A percentile compares a stretch with the other conserved stretches of the same genome.
Evolutionary conservation across 2,329 filamentous ascomycete genomes (phyloP).

Genomic region (Colletotrichum nymphaeae): DNA sequence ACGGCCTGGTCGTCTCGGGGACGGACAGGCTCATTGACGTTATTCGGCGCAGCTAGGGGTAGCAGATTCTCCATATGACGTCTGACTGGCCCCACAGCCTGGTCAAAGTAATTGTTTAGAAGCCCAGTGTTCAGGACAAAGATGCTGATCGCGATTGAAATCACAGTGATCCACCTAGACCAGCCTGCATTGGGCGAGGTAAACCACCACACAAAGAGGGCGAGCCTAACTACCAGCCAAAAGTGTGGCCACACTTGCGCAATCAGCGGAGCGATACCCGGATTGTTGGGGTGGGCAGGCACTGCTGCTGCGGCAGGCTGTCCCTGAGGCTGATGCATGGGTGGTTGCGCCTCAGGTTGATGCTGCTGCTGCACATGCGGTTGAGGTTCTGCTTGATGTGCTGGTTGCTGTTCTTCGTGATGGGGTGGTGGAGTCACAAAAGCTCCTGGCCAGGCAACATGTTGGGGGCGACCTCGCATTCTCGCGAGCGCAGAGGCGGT

Average conservation of each 20-base stretch:
- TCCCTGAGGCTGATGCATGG: conserved; percentile 42
- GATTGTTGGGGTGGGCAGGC: conserved; percentile 52
- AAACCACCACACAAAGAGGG: conserved; percentile 74
- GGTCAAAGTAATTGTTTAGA: conserved; percentile 65
- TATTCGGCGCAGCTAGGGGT: conserved; percentile 58
- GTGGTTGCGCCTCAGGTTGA: conserved; percentile 42
- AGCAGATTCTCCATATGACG: conserved; percentile 70
- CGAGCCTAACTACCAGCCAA: conserved; percentile 69
- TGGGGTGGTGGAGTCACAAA: conserved; percentile 36
- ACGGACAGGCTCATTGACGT: conserved; percentile 38
- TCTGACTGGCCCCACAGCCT: conserved; percentile 66
- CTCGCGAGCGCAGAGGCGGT: conserved; percentile 23
- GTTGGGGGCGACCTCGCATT: conserved; percentile 28
- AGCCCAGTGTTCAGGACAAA: conserved; percentile 71
- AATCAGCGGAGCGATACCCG: conserved; percentile 50
- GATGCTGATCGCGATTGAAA: conserved; percentile 63
- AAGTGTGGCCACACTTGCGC: conserved; percentile 68
- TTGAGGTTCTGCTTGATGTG: conserved; percentile 18
- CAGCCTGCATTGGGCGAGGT: conserved; percentile 68
- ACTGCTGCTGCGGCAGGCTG: conserved; percentile 42
- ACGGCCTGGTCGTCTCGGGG: conserved; percentile 9
- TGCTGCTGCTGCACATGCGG: conserved; percentile 39
- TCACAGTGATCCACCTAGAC: conserved; percentile 68
- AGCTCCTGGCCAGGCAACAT: conserved; percentile 24
- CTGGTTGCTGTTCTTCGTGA: conserved; percentile 26